Conservation (phyloP, 2,329 filamentous ascomycete genomes). For the Fusarium aywerte region DNA sequence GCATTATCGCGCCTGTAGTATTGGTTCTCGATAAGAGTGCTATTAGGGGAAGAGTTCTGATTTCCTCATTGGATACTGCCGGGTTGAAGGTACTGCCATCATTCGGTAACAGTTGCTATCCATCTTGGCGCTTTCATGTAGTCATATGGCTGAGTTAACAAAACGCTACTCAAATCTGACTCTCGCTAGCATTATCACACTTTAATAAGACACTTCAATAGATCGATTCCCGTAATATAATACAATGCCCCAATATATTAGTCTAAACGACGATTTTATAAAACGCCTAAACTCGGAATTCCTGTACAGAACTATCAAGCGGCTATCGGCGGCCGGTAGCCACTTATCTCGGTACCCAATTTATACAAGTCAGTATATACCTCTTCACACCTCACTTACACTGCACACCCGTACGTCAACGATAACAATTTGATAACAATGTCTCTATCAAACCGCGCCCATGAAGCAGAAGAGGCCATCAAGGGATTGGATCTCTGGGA, state of each 20-base stretch:
- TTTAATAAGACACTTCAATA: neutral
- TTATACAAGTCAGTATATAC: neutral
- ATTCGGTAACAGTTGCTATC: neutral
- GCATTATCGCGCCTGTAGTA: neutral
- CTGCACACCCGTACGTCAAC: neutral
- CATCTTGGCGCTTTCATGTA: neutral
- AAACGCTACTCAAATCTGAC: neutral
- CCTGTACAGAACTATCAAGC: neutral
- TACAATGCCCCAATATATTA: neutral
- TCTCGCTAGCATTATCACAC: neutral
- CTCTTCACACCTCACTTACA: conserved; percentile 3
- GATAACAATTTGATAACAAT: conserved; percentile 12
- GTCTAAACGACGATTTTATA: neutral
- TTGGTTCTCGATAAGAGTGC: neutral
- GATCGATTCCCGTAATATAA: neutral
- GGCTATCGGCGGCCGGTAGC: conserved; percentile 33
- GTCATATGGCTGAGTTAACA: neutral
- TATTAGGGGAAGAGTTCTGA: neutral
- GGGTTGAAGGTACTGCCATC: neutral
- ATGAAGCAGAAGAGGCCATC: conserved; percentile 44
- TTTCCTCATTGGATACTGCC: too few relatives aligned
- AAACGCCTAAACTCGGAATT: neutral
- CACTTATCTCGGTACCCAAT: conserved; percentile 3
- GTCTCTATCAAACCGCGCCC: conserved; percentile 48
- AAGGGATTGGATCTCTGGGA: conserved; percentile 53